Evolutionary conservation across 2,329 filamentous ascomycete species (phyloP), one percentile per base, ranked within the genome.

Genomic region (Ophiostoma montium): DNA sequence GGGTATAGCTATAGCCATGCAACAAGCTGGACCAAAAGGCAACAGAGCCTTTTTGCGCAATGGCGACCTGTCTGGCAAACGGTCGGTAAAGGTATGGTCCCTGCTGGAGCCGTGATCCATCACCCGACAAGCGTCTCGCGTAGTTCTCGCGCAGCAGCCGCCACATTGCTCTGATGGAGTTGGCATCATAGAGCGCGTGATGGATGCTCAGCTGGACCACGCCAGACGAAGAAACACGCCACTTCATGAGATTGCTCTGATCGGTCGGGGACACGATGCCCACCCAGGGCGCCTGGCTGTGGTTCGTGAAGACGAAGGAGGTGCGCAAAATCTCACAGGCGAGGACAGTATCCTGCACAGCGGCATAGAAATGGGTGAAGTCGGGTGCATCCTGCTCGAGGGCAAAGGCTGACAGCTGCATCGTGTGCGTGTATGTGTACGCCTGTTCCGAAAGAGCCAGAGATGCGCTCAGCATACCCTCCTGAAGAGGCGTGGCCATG

Each of bases 391-490:
- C 57, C 49, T 13, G 33, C 16, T 43, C n/a, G 12, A 45, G 16
- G 11, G 56, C 55, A 1, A 15, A 6, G 13, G 47, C 38, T 11
- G 56, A 57, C 6, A 58, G 35, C 52, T 59, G 53, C 23, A 57
- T 52, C 2, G 44, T 50, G 47, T 59, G 57, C 7, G 50, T 52
- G 48, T 59, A 58, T 2, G 46, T 55, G 51, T 59, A 59, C 12
- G 57, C 57, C 15, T 53, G 21, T 35, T 50, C 52, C 12, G 46
- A 49, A 10, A 57, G 51, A 5, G 57, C 56, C 31, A 56, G 27
- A 16, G 57, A 56, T 9, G 54, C 54, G 35, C 55, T 58, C 19
- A 59, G 55, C 57, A 59, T 59, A 32, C 56, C 56, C 48, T 58
- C 54, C 39, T 59, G 57, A 2, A 59, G 55, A 4, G 57, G 57